A percentile compares a stretch with the other conserved stretches of the same genome.
Evolutionary conservation across 805 yeast species (phyloP).

Genomic region (Lipomyces yamanashiensis): DNA sequence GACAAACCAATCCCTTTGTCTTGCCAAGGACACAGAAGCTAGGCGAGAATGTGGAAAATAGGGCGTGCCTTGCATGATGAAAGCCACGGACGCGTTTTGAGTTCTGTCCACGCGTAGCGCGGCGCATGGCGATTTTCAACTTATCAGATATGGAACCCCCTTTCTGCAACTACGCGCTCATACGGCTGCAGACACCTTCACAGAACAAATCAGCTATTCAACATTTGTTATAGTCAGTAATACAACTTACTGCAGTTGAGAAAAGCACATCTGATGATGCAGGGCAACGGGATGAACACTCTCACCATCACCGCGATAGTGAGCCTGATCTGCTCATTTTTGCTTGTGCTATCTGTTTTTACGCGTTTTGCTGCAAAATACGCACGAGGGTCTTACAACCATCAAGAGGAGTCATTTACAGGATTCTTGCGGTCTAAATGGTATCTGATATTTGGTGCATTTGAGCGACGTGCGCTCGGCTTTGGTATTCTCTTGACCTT

Average conservation of each 20-base stretch:
- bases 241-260: not conserved
- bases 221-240: not conserved
- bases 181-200: no score
- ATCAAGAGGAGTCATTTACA: not conserved
- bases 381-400: not conserved
- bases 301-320: slow-evolving; percentile 18
- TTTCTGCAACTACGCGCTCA: no score
- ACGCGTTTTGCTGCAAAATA: slow-evolving; percentile 16
- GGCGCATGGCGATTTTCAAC: no score
- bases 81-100: no score
- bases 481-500: slow-evolving; percentile 8
- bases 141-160: no score
- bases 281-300: slow-evolving; percentile 7
- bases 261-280: not conserved
- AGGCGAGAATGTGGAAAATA: no score
- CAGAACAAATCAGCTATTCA: no score
- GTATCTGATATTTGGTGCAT: slow-evolving; percentile 17
- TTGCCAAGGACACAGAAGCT: no score
- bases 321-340: slow-evolving; percentile 11
- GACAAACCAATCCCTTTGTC: no score
- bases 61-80: no score
- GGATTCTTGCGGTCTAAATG: slow-evolving; percentile 1
- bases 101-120: no score
- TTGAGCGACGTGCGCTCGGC: slow-evolving; percentile 26
- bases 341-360: slow-evolving; percentile 10